These are phyloP conservation scores for Colletotrichum gloeosporioides DNA, from an alignment of 2,329 filamentous ascomycete species.

Conservation along the genomic window DNA sequence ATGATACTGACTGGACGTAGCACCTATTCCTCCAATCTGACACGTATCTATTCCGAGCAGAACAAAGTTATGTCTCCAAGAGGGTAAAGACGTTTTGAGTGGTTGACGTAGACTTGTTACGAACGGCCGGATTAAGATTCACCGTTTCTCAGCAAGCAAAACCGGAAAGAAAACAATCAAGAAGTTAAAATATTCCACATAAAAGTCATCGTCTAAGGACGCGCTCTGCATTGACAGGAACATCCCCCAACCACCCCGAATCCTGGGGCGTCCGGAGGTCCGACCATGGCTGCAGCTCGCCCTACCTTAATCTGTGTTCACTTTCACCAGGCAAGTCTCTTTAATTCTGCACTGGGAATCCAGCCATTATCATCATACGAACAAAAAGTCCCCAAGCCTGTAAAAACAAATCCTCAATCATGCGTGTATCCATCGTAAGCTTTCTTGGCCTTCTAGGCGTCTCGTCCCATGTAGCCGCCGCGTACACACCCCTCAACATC, in stretches of 20 bases:
- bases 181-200: background rate
- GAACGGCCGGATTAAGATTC: no score
- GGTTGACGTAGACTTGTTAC: no score
- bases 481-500: conserved; percentile 38
- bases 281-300: background rate
- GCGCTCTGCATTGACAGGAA: background rate
- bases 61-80: no score
- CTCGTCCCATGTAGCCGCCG: background rate
- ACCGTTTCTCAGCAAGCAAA: no score
- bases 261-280: background rate
- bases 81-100: fast-evolving
- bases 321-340: background rate
- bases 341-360: fast-evolving
- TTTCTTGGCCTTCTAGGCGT: background rate
- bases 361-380: fast-evolving
- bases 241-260: background rate
- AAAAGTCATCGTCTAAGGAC: background rate
- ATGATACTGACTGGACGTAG: no score
- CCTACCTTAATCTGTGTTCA: background rate
- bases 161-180: background rate
- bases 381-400: background rate
- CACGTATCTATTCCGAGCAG: no score
- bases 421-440: background rate
- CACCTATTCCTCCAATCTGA: no score
- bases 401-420: background rate